Base-by-base conservation (phyloP, 2,329 filamentous ascomycete genomes). In the Aspergillus felis region DNA sequence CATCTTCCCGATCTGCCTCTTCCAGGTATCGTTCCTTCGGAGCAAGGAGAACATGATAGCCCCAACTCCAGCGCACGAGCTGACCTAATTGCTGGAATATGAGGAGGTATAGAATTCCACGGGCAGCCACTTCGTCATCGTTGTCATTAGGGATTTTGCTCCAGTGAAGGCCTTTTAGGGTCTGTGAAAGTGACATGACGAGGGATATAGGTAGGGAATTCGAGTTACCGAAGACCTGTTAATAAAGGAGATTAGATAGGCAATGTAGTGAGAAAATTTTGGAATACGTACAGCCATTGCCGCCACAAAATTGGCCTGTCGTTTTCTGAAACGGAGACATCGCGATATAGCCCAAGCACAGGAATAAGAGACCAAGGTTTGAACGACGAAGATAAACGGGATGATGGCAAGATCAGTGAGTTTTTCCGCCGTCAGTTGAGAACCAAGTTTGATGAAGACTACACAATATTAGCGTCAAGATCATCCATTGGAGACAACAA, bases 71-170 rank as follows among this genome's bases (percentile, higher is more conserved):
- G 58, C 94, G 86, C 22, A 99, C 87, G 27, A 97, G 80, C 75
- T 99, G 94, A 24, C 94, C 94, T 3, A 99, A 84, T 73, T 99
- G 94, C 77, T 99, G 94, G 78, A 99, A 99, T 64, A 99, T 95
- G 60, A 99, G 82, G 10, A 99, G 83, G 70, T 99, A 99, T 0
- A 99, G 79, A 60, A 99, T 97, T 58, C 94, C 94, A 60, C 94
- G 87, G 2, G 94, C 93, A 25, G 86, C 92, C 22, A 99, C 94
- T 74, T 97, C 91, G 57, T 96, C 90, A 68, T 97, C 93, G 68
- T 95, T 97, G 67, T 99, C 94, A 54, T 91, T 89, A 0, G 91
- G 90, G 51, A 97, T 85, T 64, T 86, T 88, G 75, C 93, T 88
- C 94, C 94, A 99, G 73, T 97, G 93, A 32, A 99, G 81, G 5